phyloP scores from a whole-genome alignment of 164 flowering plant species.

The Annona squamosa region DNA sequence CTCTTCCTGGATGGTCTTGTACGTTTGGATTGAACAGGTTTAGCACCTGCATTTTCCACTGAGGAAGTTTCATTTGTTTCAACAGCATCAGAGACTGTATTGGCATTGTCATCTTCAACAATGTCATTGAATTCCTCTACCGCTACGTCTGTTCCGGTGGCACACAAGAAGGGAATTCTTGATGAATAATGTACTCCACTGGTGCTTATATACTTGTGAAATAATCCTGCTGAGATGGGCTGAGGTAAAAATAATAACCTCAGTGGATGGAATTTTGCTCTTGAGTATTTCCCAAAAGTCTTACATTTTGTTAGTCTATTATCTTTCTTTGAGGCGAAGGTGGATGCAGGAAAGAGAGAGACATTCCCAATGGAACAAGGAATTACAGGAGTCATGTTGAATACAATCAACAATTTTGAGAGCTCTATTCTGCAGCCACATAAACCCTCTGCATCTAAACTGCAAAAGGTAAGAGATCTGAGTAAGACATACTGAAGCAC shows the following conservation, averaged over 20 bases:
- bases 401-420: neutral
- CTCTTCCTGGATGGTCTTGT: constrained; percentile 58
- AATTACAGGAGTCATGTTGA: constrained; percentile 60
- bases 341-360: constrained; percentile 39
- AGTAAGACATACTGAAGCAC: neutral
- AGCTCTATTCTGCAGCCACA: constrained; percentile 13
- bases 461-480: constrained; percentile 18
- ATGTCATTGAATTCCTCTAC: constrained; percentile 56
- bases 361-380: constrained; percentile 52
- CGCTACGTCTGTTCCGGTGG: constrained; percentile 65
- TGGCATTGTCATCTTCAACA: constrained; percentile 28
- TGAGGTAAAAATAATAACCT: constrained; percentile 29
- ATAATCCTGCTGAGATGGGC: constrained; percentile 37
- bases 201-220: constrained; percentile 31
- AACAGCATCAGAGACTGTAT: constrained; percentile 19
- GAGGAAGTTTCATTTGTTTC: constrained; percentile 37
- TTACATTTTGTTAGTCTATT: constrained; percentile 28
- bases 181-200: constrained; percentile 17
- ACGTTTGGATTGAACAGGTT: constrained; percentile 38
- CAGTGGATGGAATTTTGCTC: constrained; percentile 24
- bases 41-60: constrained; percentile 26
- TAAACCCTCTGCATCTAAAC: constrained; percentile 22
- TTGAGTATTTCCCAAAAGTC: constrained; percentile 25
- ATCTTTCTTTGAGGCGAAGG: constrained; percentile 38
- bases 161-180: constrained; percentile 31